Conservation (phyloP, 768 basidiomycete species). For the Tricholoma furcatifolium region DNA sequence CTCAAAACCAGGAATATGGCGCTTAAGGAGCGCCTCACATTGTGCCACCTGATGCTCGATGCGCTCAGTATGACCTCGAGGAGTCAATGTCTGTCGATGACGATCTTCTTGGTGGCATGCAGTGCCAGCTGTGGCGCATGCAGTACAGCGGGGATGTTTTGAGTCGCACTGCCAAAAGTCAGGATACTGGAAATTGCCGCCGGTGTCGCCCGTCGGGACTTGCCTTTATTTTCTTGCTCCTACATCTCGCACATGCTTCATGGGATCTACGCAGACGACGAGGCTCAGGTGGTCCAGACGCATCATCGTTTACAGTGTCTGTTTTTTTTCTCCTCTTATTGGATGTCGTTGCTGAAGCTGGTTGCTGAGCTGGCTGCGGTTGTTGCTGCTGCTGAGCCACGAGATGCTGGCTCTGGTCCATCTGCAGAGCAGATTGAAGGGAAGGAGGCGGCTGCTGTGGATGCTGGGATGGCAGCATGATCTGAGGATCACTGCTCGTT, state of each 20-base stretch:
- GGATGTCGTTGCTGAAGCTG: slow-evolving; percentile 23
- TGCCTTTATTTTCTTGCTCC: slow-evolving; percentile 97
- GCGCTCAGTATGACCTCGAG: slow-evolving; percentile 79
- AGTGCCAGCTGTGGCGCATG: slow-evolving; percentile 78
- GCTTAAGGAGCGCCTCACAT: slow-evolving; percentile 77
- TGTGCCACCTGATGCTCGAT: slow-evolving; percentile 79
- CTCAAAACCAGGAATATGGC: slow-evolving; percentile 65
- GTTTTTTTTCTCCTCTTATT: slow-evolving; percentile 60
- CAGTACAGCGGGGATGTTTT: slow-evolving; percentile 84
- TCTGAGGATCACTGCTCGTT: slow-evolving; percentile 21
- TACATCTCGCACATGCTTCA: slow-evolving; percentile 90
- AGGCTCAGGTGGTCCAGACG: slow-evolving; percentile 60
- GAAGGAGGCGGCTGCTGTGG: slow-evolving; percentile 41
- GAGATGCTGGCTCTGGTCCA: slow-evolving; percentile 60
- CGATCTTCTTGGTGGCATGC: slow-evolving; percentile 86
- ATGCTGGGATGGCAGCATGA: slow-evolving; percentile 36
- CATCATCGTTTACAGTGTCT: slow-evolving; percentile 56
- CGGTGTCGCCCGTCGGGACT: slow-evolving; percentile 68
- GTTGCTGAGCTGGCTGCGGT: slow-evolving; percentile 21
- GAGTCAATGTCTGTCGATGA: slow-evolving; percentile 83
- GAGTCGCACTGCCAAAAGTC: slow-evolving; percentile 72
- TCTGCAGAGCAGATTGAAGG: slow-evolving; percentile 63
- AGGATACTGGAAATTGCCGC: slow-evolving; percentile 74
- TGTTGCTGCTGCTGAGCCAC: slow-evolving; percentile 44
- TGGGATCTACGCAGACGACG: slow-evolving; percentile 84